Conservation (phyloP, 768 basidiomycete species). For the Boletus pseudo-olivaceus region DNA sequence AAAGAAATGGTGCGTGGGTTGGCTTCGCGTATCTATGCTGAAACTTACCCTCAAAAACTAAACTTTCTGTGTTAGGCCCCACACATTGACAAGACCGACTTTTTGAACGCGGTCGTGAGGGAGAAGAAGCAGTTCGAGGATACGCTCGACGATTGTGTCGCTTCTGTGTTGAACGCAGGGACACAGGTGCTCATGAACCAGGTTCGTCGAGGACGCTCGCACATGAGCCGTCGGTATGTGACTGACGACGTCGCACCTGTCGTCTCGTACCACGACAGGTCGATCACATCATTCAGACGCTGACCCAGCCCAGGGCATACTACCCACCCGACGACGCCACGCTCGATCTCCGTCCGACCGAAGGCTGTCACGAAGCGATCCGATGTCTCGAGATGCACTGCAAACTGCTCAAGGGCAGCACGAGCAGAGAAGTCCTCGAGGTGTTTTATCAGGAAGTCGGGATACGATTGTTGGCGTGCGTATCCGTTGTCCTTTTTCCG, state of each 20-base stretch:
- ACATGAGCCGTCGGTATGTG: not conserved
- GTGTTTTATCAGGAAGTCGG: slow-evolving; percentile 99
- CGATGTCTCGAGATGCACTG: slow-evolving; percentile 88
- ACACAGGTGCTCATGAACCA: slow-evolving; percentile 96
- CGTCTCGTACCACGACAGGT: slow-evolving; percentile 48
- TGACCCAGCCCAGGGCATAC: slow-evolving; percentile 84
- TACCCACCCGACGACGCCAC: slow-evolving; percentile 80
- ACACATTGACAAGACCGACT: slow-evolving; percentile 91
- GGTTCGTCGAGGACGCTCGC: slow-evolving; percentile 37
- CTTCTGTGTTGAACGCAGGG: slow-evolving; percentile 89
- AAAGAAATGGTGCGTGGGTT: slow-evolving; percentile 85
- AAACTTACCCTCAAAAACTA: not conserved
- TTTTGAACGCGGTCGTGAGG: slow-evolving; percentile 86
- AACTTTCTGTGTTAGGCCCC: slow-evolving; percentile 48
- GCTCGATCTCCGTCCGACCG: slow-evolving; percentile 81
- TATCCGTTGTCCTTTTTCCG: slow-evolving; percentile 7
- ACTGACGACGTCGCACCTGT: not conserved
- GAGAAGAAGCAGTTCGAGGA: slow-evolving; percentile 98
- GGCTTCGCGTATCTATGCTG: not conserved
- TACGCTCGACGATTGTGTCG: slow-evolving; percentile 88
- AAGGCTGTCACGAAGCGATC: slow-evolving; percentile 87
- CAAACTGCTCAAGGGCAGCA: slow-evolving; percentile 85
- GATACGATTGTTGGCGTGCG: slow-evolving; percentile 78
- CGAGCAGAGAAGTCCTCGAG: slow-evolving; percentile 93
- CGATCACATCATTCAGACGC: slow-evolving; percentile 84